Evolutionary conservation across 495 filamentous ascomycete genomes (phyloP).

Genomic region (Penicillium bialowiezense): DNA sequence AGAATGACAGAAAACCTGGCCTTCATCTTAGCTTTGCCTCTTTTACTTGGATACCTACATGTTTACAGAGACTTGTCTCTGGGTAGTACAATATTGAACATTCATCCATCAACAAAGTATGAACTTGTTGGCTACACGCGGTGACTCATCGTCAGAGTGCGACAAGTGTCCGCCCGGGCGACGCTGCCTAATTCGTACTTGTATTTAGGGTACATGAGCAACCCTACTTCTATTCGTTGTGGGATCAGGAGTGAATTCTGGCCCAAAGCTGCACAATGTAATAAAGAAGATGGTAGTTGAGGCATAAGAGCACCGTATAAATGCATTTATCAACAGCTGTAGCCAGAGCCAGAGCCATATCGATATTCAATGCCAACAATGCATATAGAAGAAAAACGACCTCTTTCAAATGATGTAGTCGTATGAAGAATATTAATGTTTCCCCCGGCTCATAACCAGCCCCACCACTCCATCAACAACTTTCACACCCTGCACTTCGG

Average conservation of each 20-base stretch:
- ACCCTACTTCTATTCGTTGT: neutral
- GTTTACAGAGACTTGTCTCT: neutral
- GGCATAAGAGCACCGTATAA: neutral
- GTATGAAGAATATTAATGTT: conserved; percentile 10
- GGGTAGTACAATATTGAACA: neutral
- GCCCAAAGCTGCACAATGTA: no score
- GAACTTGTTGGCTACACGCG: neutral
- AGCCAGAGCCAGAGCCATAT: no score
- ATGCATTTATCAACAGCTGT: neutral
- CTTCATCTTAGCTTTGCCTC: neutral
- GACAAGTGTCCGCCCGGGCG: no score
- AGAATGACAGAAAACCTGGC: neutral
- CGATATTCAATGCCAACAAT: no score
- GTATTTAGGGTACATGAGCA: neutral
- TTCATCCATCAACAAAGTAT: neutral
- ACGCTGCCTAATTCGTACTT: no score
- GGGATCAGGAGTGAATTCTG: no score
- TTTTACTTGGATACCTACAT: neutral
- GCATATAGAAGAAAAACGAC: neutral
- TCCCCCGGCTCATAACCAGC: conserved; percentile 43
- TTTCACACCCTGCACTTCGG: conserved; percentile 41
- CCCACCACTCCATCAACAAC: conserved; percentile 40
- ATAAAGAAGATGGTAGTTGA: neutral
- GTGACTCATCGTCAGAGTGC: neutral
- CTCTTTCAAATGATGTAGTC: neutral